Base-by-base conservation (phyloP, 169 alveolate species). In the Plasmodium berghei region DNA sequence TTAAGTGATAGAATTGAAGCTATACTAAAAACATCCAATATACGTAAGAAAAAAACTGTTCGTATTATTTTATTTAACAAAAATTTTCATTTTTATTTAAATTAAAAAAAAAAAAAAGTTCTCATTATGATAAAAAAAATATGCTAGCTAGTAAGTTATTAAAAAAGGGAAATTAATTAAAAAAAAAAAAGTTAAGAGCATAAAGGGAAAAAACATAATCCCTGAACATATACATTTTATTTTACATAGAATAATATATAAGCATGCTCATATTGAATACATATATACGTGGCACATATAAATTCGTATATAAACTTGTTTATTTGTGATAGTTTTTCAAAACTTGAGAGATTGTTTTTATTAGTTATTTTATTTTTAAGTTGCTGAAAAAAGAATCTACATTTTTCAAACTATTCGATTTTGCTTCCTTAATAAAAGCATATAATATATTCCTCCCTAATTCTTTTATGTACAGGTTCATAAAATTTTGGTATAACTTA, bases 381-480 rank as follows among this genome's bases (percentile, higher is more conserved):
- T 58, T 55, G 18, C n/a, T 52, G 55, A 71, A 48, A 9, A 80
- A 59, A 56, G 20, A 22, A 42, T 80, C 90, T 28, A 69, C 46
- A 22, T 67, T 52, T 80, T 58, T 80, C 20, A 42, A 16, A 22
- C 83, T 66, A 40, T 80, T 80, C 22, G n/a, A 28, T 18, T 46
- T 54, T 58, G 90, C 48, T 48, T 80, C 90, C 22, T 46, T 40
- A 8, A 80, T 80, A 40, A 80, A 80, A 20, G 90, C 58, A 22
- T 80, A 66, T 63, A 80, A 62, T n/a, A 80, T 80, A 45, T 59
- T 80, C 26, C 67, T 80, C 20, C 90, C 90, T 26, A 80, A 22
- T 45, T 80, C 75, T 40, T 46, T 67, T 66, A 80, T 80, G 83
- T 80, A 80, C 66, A 80, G 20, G 55, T 70, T 52, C 90, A 80